phyloP scores from a whole-genome alignment of 129 eudicot genomes.

The Helianthus annuus region DNA sequence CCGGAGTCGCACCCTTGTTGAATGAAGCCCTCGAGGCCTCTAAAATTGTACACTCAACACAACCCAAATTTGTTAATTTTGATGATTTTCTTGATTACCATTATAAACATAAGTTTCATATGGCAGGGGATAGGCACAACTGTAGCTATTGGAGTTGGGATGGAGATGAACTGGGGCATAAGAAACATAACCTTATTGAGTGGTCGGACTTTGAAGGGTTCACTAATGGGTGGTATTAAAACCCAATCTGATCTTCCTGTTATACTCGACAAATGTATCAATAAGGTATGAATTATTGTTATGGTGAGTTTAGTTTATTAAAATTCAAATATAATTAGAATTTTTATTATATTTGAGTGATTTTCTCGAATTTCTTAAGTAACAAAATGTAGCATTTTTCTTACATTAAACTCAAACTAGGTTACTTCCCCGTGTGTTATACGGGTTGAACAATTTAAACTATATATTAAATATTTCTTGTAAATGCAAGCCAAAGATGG shows the following conservation, averaged over 20 bases:
- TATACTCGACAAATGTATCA: slow-evolving; percentile 42
- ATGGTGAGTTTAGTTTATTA: too few species aligned
- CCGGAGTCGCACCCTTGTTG: slow-evolving; percentile 46
- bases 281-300: too few species aligned
- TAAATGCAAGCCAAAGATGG: too few species aligned
- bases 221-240: slow-evolving; percentile 51
- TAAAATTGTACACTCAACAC: slow-evolving; percentile 38
- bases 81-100: background rate
- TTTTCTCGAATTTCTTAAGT: too few species aligned
- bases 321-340: too few species aligned
- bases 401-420: too few species aligned
- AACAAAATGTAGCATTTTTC: too few species aligned
- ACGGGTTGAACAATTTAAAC: too few species aligned
- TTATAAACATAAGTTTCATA: background rate
- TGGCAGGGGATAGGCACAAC: slow-evolving; percentile 52
- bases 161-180: slow-evolving; percentile 29
- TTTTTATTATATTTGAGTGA: too few species aligned
- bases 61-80: background rate
- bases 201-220: slow-evolving; percentile 49
- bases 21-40: slow-evolving; percentile 57
- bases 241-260: slow-evolving; percentile 46
- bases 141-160: slow-evolving; percentile 47
- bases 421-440: too few species aligned
- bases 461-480: too few species aligned
- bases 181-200: slow-evolving; percentile 22